Percentiles rank a stretch among this genome's conserved stretches.
phyloP scores from a whole-genome alignment of 1,284 basidiomycete species.

The Moniliella sp. region DNA sequence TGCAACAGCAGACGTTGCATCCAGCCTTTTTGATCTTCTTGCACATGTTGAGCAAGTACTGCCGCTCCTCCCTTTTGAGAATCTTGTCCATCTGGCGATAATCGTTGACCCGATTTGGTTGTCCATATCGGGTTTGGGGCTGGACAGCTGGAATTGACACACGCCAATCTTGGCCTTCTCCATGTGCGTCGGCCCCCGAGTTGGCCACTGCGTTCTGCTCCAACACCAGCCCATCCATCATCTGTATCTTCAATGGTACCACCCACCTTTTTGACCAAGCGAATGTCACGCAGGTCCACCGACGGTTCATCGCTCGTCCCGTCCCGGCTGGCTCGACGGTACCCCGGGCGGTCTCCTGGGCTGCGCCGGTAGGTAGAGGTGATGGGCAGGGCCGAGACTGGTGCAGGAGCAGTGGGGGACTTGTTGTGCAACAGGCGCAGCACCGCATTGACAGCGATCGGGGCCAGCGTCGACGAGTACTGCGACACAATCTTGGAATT shows the following conservation, averaged over 20 bases:
- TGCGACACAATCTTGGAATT: no score
- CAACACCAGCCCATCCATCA: conserved; percentile 79
- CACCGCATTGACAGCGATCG: conserved; percentile 90
- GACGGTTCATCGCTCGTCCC: no score
- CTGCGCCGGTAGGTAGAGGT: no score
- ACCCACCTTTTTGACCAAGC: conserved; percentile 92
- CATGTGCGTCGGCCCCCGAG: conserved; percentile 73
- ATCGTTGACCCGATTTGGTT: conserved; percentile 96
- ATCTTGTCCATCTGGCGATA: conserved; percentile 99
- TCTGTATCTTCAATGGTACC: conserved; percentile 97
- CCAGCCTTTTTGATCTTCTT: conserved; percentile 99
- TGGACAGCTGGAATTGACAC: conserved; percentile 91
- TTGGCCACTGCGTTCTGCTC: conserved; percentile 79
- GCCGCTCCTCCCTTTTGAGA: conserved; percentile 91
- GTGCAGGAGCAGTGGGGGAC: no score
- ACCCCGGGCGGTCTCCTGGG: no score
- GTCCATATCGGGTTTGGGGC: conserved; percentile 99
- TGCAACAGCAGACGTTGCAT: conserved; percentile 96
- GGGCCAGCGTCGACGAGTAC: no score
- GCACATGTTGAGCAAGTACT: conserved; percentile 92
- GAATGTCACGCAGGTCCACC: conserved; percentile 85
- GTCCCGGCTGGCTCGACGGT: no score
- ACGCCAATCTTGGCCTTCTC: conserved; percentile 97
- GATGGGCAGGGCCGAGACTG: no score
- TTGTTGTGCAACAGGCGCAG: no score